Conservation (phyloP, 352 stramenopile genomes). For the Pythium folliculosum region DNA sequence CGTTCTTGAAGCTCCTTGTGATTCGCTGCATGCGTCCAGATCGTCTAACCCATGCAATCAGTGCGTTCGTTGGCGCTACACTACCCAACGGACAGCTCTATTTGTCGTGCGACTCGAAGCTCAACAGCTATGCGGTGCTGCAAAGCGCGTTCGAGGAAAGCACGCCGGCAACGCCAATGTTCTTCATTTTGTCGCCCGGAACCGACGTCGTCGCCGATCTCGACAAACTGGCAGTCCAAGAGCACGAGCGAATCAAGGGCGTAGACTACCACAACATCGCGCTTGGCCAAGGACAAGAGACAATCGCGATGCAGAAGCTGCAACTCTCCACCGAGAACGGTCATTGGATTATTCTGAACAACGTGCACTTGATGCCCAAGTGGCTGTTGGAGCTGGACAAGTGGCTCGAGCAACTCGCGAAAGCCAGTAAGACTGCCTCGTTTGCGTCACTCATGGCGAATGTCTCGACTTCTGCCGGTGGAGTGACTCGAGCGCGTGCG, state of each 20-base stretch:
- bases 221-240: slow-evolving; percentile 92
- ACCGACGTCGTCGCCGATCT: slow-evolving; percentile 96
- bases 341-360: slow-evolving; percentile 95
- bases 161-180: slow-evolving; percentile 95
- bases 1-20: slow-evolving; percentile 94
- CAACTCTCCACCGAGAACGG: slow-evolving; percentile 88
- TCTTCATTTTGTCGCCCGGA: slow-evolving; percentile 97
- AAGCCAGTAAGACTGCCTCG: slow-evolving; percentile 56
- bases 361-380: slow-evolving; percentile 94
- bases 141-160: slow-evolving; percentile 93
- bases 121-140: slow-evolving; percentile 95
- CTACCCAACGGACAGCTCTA: slow-evolving; percentile 84
- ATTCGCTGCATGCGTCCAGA: slow-evolving; percentile 94
- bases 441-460: slow-evolving; percentile 39
- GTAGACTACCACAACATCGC: slow-evolving; percentile 96
- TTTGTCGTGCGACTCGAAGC: slow-evolving; percentile 83
- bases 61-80: slow-evolving; percentile 89
- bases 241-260: slow-evolving; percentile 92
- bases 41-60: slow-evolving; percentile 91
- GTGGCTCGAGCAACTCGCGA: slow-evolving; percentile 85
- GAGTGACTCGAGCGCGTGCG: neutral
- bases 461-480: slow-evolving; percentile 7
- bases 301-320: slow-evolving; percentile 89
- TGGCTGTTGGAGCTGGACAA: slow-evolving; percentile 94
- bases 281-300: slow-evolving; percentile 94